phyloP scores from a whole-genome alignment of 805 yeast species.

The Scheffersomyces spartinae region DNA sequence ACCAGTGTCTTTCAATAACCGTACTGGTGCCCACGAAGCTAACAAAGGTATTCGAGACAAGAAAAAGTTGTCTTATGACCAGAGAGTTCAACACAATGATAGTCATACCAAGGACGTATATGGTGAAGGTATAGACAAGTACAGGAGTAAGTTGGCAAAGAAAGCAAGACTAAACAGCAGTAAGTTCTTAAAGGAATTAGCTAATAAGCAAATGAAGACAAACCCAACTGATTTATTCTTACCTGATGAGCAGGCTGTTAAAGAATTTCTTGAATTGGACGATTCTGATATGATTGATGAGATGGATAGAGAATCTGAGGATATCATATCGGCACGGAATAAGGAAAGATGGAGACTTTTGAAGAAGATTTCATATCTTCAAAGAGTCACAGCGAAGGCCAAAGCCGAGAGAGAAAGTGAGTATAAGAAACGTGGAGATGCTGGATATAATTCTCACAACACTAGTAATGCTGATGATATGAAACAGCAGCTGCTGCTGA shows the following conservation, averaged over 20 bases:
- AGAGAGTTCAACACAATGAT: constrained; percentile 61
- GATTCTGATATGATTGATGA: constrained; percentile 21
- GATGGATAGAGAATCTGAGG: constrained; percentile 27
- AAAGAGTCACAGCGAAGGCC: constrained; percentile 48
- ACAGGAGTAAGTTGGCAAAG: constrained; percentile 33
- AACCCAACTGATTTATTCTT: constrained; percentile 24
- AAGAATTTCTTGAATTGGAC: constrained; percentile 42
- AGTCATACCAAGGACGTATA: constrained; percentile 60
- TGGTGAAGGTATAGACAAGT: constrained; percentile 66
- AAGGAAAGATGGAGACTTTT: constrained; percentile 59
- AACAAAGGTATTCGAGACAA: constrained; percentile 77
- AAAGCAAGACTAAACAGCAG: constrained; percentile 44
- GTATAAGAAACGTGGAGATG: constrained; percentile 19
- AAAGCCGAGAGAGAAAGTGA: constrained; percentile 28
- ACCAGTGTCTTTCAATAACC: constrained; percentile 64
- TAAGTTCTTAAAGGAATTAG: constrained; percentile 44
- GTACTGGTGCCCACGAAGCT: constrained; percentile 68
- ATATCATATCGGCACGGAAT: constrained; percentile 29
- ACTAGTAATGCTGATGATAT: constrained; percentile 1
- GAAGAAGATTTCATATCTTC: constrained; percentile 60
- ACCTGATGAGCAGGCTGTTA: constrained; percentile 48
- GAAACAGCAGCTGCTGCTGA: too few relatives aligned
- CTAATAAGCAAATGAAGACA: constrained; percentile 34
- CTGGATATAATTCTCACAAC: constrained; percentile 14
- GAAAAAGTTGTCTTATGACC: constrained; percentile 71